These are phyloP conservation scores for Candida succiphila DNA, from an alignment of 805 yeast genomes.

Conservation along the genomic window DNA sequence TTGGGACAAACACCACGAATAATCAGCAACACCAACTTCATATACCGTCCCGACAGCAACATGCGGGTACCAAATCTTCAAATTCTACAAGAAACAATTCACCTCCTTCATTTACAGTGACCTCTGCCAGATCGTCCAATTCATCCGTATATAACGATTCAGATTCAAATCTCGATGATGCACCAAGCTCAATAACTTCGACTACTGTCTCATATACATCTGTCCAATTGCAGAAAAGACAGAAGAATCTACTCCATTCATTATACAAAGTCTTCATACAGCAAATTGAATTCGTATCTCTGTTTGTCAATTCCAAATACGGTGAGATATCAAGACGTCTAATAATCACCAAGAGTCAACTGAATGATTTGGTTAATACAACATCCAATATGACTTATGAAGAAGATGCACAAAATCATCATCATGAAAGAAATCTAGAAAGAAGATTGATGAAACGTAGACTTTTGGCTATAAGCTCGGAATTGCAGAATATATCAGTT, in stretches of 20 bases:
- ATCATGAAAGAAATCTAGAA: slow-evolving; percentile 4
- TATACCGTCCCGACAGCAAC: slow-evolving; percentile 9
- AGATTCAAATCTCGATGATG: not conserved
- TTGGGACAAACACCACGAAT: slow-evolving; percentile 1
- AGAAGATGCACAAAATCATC: slow-evolving; percentile 2
- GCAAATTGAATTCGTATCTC: slow-evolving; percentile 49
- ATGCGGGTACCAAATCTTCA: slow-evolving; percentile 3
- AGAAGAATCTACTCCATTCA: slow-evolving; percentile 15
- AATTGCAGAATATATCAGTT: slow-evolving; percentile 30
- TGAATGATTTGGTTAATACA: slow-evolving; percentile 15
- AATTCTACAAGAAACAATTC: not conserved
- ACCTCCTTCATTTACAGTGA: not conserved
- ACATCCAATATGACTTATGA: not conserved
- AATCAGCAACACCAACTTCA: slow-evolving; percentile 4
- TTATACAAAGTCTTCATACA: slow-evolving; percentile 37
- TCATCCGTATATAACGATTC: too few species aligned
- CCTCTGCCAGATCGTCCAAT: not conserved
- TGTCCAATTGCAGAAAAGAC: slow-evolving; percentile 9
- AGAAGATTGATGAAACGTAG: slow-evolving; percentile 14
- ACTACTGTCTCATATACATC: not conserved
- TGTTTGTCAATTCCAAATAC: slow-evolving; percentile 57
- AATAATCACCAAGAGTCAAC: slow-evolving; percentile 15
- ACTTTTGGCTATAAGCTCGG: slow-evolving; percentile 20
- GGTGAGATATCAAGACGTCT: slow-evolving; percentile 56
- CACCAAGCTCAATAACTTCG: slow-evolving; percentile 1